A percentile compares a stretch with the other conserved stretches of the same genome.
Evolutionary conservation across 164 flowering plant genomes (phyloP).

Genomic region (Umbellularia californica): DNA sequence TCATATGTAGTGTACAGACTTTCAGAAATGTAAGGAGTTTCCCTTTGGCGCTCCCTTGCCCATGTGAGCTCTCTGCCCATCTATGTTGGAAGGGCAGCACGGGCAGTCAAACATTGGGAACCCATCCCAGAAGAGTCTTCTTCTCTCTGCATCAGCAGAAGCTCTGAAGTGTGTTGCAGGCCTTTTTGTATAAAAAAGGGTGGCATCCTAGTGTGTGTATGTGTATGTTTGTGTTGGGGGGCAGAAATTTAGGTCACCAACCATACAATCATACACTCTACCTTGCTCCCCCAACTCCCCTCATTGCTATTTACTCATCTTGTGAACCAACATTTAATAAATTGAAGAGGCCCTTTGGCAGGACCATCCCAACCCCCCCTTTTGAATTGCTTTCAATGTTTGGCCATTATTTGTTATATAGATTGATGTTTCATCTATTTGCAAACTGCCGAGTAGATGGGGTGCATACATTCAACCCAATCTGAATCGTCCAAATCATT

Average conservation of each 20-base stretch:
- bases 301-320: not conserved
- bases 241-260: slow-evolving; percentile 2
- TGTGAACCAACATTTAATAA: not conserved
- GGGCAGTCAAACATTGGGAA: slow-evolving; percentile 7
- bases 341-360: not conserved
- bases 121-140: not conserved
- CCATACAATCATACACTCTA: not conserved
- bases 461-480: not conserved
- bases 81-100: not conserved
- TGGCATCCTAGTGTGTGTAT: not conserved
- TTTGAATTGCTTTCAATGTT: too few species aligned
- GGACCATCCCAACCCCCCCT: not conserved
- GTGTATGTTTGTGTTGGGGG: not conserved
- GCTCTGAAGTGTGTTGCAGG: not conserved
- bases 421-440: not conserved
- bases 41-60: not conserved
- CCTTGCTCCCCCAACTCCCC: not conserved
- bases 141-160: not conserved
- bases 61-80: not conserved
- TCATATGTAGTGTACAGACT: too few species aligned
- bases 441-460: not conserved
- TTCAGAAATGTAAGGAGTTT: too few species aligned
- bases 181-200: not conserved
- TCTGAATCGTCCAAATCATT: not conserved
- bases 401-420: not conserved